phyloP scores from a whole-genome alignment of 2,329 filamentous ascomycete species.

The Aureobasidium uvarum region DNA sequence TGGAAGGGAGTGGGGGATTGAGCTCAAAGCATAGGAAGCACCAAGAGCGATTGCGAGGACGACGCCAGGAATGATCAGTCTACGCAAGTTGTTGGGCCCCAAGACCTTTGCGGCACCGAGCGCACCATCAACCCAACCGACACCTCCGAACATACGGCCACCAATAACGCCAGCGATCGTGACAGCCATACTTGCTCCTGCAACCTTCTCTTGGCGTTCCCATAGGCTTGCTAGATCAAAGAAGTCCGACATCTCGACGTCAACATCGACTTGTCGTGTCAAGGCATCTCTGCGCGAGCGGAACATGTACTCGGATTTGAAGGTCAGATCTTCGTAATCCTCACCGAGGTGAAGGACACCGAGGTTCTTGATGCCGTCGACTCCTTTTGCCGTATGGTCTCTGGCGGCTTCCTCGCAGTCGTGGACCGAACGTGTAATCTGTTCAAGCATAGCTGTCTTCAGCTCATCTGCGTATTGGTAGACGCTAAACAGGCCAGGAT shows the following conservation, averaged over 20 bases:
- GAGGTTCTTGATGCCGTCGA: slow-evolving; percentile 83
- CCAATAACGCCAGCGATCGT: slow-evolving; percentile 87
- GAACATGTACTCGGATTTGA: slow-evolving; percentile 95
- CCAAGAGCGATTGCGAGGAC: slow-evolving; percentile 71
- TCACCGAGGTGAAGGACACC: slow-evolving; percentile 86
- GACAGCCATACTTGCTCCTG: slow-evolving; percentile 90
- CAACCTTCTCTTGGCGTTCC: slow-evolving; percentile 90
- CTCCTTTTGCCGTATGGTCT: slow-evolving; percentile 70
- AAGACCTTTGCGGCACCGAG: slow-evolving; percentile 77
- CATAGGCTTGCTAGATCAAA: slow-evolving; percentile 80
- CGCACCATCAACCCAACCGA: slow-evolving; percentile 85
- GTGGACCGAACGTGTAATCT: slow-evolving; percentile 75
- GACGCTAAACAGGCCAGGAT: slow-evolving; percentile 78
- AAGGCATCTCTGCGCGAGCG: slow-evolving; percentile 75
- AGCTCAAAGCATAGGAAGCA: slow-evolving; percentile 75
- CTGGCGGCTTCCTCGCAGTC: slow-evolving; percentile 86
- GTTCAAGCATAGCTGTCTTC: slow-evolving; percentile 85
- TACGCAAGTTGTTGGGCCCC: slow-evolving; percentile 75
- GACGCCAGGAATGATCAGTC: slow-evolving; percentile 76
- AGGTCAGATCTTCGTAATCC: slow-evolving; percentile 79
- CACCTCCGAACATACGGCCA: slow-evolving; percentile 74
- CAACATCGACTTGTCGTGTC: slow-evolving; percentile 79
- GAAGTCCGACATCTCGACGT: slow-evolving; percentile 89
- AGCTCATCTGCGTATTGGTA: slow-evolving; percentile 94
- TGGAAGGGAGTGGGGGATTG: slow-evolving; percentile 86